Evolutionary conservation across 306 rosid genomes (phyloP).

Genomic region (Chamaecrista fasciculata): DNA sequence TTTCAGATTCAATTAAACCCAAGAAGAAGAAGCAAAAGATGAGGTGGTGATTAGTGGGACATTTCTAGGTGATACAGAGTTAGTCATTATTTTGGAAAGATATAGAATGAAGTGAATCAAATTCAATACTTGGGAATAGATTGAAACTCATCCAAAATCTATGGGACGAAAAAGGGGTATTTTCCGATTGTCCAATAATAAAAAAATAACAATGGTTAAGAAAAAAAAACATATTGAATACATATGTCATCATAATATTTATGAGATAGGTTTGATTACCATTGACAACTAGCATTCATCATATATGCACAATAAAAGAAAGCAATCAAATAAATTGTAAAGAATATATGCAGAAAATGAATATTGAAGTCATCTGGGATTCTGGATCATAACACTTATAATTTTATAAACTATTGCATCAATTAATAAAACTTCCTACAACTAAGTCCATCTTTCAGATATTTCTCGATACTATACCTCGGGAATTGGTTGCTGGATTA

Average conservation of each 20-base stretch:
- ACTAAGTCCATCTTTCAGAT: not conserved
- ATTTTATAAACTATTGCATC: conserved; percentile 9
- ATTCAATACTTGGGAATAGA: too few relatives aligned
- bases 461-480: conserved; percentile 42
- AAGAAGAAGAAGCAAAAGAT: too few relatives aligned
- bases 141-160: too few relatives aligned
- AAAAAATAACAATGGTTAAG: not conserved
- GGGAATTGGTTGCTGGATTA: conserved; percentile 75
- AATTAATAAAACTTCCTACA: conserved; percentile 13
- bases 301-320: not conserved
- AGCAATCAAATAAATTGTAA: not conserved
- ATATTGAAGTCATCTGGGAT: not conserved
- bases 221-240: not conserved
- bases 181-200: too few relatives aligned
- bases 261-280: not conserved
- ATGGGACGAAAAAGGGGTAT: too few relatives aligned
- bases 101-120: too few relatives aligned
- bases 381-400: too few relatives aligned
- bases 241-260: not conserved
- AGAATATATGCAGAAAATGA: conserved; percentile 10
- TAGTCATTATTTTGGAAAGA: too few relatives aligned
- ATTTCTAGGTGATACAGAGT: too few relatives aligned
- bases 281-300: not conserved
- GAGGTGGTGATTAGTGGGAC: too few relatives aligned
- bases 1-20: too few relatives aligned